Conservation (phyloP, 495 filamentous ascomycete genomes). For the Annulohypoxylon bovei region DNA sequence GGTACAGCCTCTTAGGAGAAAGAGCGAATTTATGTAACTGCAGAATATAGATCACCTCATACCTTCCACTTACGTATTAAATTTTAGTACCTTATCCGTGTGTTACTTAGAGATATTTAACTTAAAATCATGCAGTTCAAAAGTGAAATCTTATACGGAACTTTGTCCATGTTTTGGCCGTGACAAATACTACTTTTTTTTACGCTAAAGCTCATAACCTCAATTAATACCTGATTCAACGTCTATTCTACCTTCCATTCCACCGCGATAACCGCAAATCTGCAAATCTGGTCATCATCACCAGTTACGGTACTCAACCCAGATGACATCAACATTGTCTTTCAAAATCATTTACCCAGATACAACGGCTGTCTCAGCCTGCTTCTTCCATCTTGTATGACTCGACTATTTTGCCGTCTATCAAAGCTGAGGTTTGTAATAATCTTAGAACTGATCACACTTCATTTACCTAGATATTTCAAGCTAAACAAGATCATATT, state of each 20-base stretch:
- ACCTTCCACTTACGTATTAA: not conserved
- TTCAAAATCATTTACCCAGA: not conserved
- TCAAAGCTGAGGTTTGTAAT: slow-evolving; percentile 5
- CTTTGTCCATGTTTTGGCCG: not conserved
- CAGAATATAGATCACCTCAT: not conserved
- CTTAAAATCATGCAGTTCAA: not conserved
- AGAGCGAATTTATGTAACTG: not conserved
- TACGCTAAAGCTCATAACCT: not conserved
- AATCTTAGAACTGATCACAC: not conserved
- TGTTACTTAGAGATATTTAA: not conserved
- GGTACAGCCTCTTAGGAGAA: not conserved
- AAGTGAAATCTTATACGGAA: not conserved
- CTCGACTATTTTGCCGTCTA: not conserved
- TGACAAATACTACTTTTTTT: not conserved
- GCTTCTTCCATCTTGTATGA: not conserved
- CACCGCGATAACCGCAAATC: slow-evolving; percentile 1
- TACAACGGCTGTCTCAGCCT: not conserved
- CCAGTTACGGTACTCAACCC: not conserved
- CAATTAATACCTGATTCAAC: slow-evolving; percentile 3
- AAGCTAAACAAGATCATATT: not conserved
- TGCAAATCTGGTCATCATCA: slow-evolving; percentile 4
- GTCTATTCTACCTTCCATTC: not conserved
- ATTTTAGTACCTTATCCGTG: not conserved
- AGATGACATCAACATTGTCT: not conserved
- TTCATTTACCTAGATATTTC: not conserved